Evolutionary conservation across 2,329 filamentous ascomycete species (phyloP), one percentile per base, ranked within the genome.

Genomic region (Trichoderma oligosporum): DNA sequence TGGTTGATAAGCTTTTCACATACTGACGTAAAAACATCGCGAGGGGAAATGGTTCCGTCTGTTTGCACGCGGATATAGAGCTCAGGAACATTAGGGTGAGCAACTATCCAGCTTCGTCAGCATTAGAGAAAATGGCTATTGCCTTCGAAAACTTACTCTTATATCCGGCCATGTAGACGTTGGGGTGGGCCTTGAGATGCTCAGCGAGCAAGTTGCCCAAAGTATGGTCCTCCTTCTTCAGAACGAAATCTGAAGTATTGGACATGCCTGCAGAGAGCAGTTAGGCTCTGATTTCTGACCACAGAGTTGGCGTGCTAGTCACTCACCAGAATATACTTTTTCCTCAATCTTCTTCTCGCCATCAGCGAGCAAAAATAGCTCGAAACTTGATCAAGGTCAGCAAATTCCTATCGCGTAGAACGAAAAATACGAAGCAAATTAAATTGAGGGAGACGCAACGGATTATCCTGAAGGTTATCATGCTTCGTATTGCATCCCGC

Each of bases 151-250:
- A 52, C 82, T 61, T 73, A 87, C 88, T 84, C 74, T 95, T 95
- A 80, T 99, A 99, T 11, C 88, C 94, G 59, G 92, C 86, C 80
- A 97, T 96, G 66, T 88, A 78, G 65, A 99, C 88, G 70, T 95
- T 87, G 16, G 85, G 82, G 67, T 90, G 88, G 71, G 89, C 86
- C 76, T 94, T 86, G 57, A 99, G 87, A 67, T 93, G 89, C 67
- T 90, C 86, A 46, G 88, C 83, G 57, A 99, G 82, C 56, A 99
- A 81, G 73, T 99, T 97, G 66, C 87, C 94, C 24, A 99, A 83
- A 1, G 93, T 97, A 75, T 97, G 93, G 67, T 99, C 94, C 73
- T 99, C 94, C 74, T 97, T 97, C 75, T 91, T 90, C 75, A 99
- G 86, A 59, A 90, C 85, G 77, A 99, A 99, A 74, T 97, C 89